phyloP scores from a whole-genome alignment of 495 filamentous ascomycete species.

The Hypoxylon subgilvum region DNA sequence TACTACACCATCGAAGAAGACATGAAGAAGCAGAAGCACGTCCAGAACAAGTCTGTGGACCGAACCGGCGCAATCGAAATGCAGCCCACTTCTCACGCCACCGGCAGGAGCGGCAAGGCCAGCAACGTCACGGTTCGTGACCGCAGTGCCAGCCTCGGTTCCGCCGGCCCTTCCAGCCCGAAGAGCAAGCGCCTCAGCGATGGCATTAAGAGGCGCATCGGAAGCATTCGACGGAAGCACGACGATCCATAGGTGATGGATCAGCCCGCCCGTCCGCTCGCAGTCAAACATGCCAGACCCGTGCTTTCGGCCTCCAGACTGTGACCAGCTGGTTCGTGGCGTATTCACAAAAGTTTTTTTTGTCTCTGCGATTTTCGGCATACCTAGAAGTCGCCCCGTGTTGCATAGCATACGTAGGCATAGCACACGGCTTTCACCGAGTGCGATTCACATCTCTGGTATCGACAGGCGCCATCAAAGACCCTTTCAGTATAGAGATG shows the following conservation, averaged over 20 bases:
- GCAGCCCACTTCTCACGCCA: constrained; percentile 37
- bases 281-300: too few species aligned
- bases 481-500: too few species aligned
- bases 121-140: constrained; percentile 24
- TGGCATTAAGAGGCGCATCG: constrained; percentile 54
- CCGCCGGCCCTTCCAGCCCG: constrained; percentile 36
- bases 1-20: constrained; percentile 70
- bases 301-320: too few species aligned
- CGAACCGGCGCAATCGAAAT: constrained; percentile 47
- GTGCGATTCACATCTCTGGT: too few species aligned
- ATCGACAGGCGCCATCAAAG: too few species aligned
- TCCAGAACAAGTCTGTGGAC: not conserved
- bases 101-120: constrained; percentile 10
- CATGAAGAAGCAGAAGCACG: constrained; percentile 55
- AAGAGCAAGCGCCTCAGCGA: constrained; percentile 49
- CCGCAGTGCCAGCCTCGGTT: constrained; percentile 45
- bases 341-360: too few species aligned
- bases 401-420: too few species aligned
- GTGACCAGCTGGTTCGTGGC: too few species aligned
- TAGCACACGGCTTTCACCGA: too few species aligned
- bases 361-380: too few species aligned
- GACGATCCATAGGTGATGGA: not conserved
- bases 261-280: not conserved
- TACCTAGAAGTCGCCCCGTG: too few species aligned
- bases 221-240: constrained; percentile 51